Base-by-base conservation (phyloP, 2,329 filamentous ascomycete species). In the Aspergillus sp. region DNA sequence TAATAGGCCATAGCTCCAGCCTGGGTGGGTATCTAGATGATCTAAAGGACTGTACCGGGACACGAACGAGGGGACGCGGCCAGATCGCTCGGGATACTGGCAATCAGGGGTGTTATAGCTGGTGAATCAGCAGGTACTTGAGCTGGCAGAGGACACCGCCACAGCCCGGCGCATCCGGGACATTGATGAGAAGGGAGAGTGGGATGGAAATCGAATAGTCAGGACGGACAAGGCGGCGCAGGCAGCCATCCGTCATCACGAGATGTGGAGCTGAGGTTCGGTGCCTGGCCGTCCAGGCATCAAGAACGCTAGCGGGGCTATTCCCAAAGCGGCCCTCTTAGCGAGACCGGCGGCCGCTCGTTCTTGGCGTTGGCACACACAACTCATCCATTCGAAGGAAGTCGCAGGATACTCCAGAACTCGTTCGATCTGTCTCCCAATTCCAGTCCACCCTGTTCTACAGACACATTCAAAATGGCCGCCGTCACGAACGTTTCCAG, bases 401-500 rank as follows among this genome's bases (percentile, higher is more conserved):
- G 32, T 36, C 36, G 36, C 39, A 55, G 59, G 63, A 64, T 58
- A 63, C 60, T 57, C 60, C 61, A 63, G 63, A 58, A 55, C 56
- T 54, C 57, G 68, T 61, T 65, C 64, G 63, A 67, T 64, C 63
- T 65, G 61, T 63, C 57, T 39, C 65, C 62, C 63, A 66, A 65
- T 63, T 62, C 63, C 56, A 36, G 39, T 49, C 22, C 20, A 22
- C 42, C 53, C 60, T 65, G 65, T 63, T 66, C 60, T 49, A 64
- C 64, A 66, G 51, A 68, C 52, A 64, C 58, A 56, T 65, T 69
- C 67, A 78, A 59, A 68, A 79, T 79, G 77, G 71, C 77, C 67
- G 69, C 74, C 74, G 71, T 78, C 79, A 80, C 87, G 73, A 91
- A 92, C 84, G 85, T 96, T 77, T 96, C 92, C 79, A 82, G 88